These are phyloP conservation scores for Alternaria angustiovoidea DNA, from an alignment of 2,329 filamentous ascomycete genomes.

Conservation along the genomic window DNA sequence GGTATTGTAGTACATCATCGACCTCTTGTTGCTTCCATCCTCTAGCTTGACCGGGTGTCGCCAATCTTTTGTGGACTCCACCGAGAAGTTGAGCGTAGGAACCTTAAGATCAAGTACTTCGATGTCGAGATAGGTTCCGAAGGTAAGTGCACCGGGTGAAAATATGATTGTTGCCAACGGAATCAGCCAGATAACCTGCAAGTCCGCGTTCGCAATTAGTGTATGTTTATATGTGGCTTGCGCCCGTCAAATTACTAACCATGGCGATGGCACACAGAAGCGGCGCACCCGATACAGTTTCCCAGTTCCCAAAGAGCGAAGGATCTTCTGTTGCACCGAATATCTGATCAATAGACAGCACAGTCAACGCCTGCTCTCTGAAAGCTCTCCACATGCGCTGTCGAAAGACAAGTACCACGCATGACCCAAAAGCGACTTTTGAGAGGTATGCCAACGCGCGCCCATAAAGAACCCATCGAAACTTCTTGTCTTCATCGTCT, in stretches of 20 bases:
- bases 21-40: conserved; percentile 35
- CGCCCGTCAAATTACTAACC: neutral
- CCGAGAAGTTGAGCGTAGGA: conserved; percentile 40
- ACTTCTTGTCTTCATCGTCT: conserved; percentile 39
- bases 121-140: conserved; percentile 40
- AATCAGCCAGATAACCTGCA: conserved; percentile 43
- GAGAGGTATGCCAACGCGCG: conserved; percentile 47
- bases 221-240: neutral
- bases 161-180: conserved; percentile 51
- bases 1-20: conserved; percentile 47
- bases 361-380: conserved; percentile 40
- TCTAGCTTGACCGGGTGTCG: conserved; percentile 37
- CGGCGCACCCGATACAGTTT: conserved; percentile 40
- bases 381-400: conserved; percentile 50
- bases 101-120: conserved; percentile 27
- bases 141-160: conserved; percentile 47
- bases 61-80: conserved; percentile 45
- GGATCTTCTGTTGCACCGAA: conserved; percentile 48
- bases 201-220: neutral
- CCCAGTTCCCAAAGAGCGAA: conserved; percentile 45
- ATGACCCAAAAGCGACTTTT: conserved; percentile 47
- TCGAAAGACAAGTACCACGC: conserved; percentile 42
- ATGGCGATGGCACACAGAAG: conserved; percentile 37
- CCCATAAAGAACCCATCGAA: conserved; percentile 45
- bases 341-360: conserved; percentile 47